A percentile compares a stretch with the other conserved stretches of the same genome.
phyloP scores from a whole-genome alignment of 2,329 filamentous ascomycete species.

The Phaeosphaeria sp. region DNA sequence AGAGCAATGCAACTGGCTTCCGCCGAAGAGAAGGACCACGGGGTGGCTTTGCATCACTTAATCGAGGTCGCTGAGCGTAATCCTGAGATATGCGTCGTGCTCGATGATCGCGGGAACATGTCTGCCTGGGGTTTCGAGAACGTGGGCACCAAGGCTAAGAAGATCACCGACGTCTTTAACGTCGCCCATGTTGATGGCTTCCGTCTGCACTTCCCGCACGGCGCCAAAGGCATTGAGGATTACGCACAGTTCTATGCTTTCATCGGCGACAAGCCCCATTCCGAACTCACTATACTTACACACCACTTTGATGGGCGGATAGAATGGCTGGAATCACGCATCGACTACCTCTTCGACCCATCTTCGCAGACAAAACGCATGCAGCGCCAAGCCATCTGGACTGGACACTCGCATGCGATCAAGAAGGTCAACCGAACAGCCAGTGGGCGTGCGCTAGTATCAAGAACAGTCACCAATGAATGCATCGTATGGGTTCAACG shows the following conservation, averaged over 20 bases:
- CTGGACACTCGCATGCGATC: constrained; percentile 80
- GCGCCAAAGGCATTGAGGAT: constrained; percentile 48
- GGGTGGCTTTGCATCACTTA: constrained; percentile 80
- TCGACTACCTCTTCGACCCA: constrained; percentile 83
- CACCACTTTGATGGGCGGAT: constrained; percentile 88
- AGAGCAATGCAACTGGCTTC: constrained; percentile 71
- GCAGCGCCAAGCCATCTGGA: constrained; percentile 72
- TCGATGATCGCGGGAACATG: constrained; percentile 86
- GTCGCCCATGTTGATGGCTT: constrained; percentile 77
- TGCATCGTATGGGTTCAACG: constrained; percentile 83
- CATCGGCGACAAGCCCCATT: constrained; percentile 67
- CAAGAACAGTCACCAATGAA: constrained; percentile 79
- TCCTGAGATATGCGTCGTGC: constrained; percentile 85
- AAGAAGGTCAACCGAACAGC: constrained; percentile 88
- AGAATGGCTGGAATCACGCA: constrained; percentile 78
- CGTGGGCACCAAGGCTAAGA: constrained; percentile 73
- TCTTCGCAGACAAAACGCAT: constrained; percentile 65
- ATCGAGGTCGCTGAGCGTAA: constrained; percentile 84
- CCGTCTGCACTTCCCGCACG: constrained; percentile 47
- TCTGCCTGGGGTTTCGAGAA: constrained; percentile 93
- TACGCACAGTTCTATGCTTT: constrained; percentile 78
- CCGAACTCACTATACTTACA: constrained; percentile 74
- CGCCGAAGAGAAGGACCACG: constrained; percentile 65
- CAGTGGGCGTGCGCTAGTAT: constrained; percentile 80
- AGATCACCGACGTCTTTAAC: constrained; percentile 77